These are phyloP conservation scores for Passalora sequoiae DNA, from an alignment of 2,329 filamentous ascomycete species.

Conservation along the genomic window DNA sequence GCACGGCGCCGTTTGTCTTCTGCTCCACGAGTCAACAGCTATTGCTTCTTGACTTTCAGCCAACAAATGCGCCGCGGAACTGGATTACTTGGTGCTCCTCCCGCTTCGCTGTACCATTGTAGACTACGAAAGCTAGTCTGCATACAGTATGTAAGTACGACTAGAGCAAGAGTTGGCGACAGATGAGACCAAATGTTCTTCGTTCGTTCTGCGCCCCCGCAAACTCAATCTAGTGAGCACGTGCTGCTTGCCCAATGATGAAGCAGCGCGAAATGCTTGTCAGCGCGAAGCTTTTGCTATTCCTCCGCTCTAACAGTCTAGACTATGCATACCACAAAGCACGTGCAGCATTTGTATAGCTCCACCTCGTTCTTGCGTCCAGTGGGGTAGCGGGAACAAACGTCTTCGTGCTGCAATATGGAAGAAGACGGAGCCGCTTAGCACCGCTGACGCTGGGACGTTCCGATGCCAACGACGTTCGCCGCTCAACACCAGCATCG, in stretches of 20 bases:
- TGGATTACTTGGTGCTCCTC: neutral
- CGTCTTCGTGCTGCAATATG: neutral
- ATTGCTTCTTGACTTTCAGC: too few species aligned
- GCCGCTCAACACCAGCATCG: neutral
- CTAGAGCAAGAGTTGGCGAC: neutral
- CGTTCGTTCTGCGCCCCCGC: too few species aligned
- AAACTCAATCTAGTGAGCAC: neutral
- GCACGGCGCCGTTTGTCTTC: too few species aligned
- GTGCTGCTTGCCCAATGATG: neutral
- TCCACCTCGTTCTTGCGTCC: neutral
- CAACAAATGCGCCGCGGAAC: too few species aligned
- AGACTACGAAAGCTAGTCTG: too few species aligned
- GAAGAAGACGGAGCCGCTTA: slow-evolving; percentile 1
- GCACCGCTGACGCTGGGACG: neutral
- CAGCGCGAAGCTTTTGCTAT: neutral
- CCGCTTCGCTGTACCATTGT: neutral
- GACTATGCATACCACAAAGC: neutral
- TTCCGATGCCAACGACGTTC: neutral
- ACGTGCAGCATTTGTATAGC: neutral
- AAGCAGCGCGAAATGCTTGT: neutral
- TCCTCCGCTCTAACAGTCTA: neutral
- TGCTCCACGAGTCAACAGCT: too few species aligned
- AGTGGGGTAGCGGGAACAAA: too few species aligned
- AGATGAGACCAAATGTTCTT: neutral
- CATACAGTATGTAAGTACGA: too few species aligned